Base-by-base conservation (phyloP, 1,284 basidiomycete species). In the Omphalotus olearius region DNA sequence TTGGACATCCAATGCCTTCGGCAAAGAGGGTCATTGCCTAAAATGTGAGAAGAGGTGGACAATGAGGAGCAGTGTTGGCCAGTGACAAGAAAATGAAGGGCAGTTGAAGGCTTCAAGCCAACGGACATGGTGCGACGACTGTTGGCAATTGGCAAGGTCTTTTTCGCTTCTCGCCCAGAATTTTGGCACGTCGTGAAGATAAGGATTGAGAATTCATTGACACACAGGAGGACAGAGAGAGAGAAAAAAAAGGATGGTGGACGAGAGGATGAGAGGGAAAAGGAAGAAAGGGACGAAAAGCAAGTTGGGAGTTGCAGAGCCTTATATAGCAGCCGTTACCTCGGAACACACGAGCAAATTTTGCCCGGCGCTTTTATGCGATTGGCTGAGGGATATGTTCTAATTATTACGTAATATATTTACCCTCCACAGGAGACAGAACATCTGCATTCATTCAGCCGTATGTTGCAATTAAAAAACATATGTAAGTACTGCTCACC, bases 381-480 rank as follows among this genome's bases (percentile, higher is more conserved):
- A 52, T 52, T 52, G 51, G 51, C 18, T 47, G 46, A n/a, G n/a
- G n/a, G n/a, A n/a, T n/a, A 50, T 33, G 50, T 52, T 39, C 52
- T 33, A 54, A 23, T 42, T n/a, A 33, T 33, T 33, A 33, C 13
- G 30, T 33, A 33, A 33, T 25, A 3, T 17, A 5, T 51, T 66
- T 67, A 10, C 62, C 63, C 54, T 67, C 63, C 28, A 68, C 65
- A 23, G 67, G 71, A 80, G 60, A 44, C 68, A 70, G 59, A 80
- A 80, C 78, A 80, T 80, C 76, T 80, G 56, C 17, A 16, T 46
- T 33, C 23, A 14, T 23, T 25, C 16, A 52, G 18, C 26, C 28
- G 43, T 33, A 25, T 11, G 23, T 35, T 30, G 35, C 16, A 20
- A 17, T 11, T 5, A 52, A 37, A 43, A 6, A 57, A 33, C 4